A percentile compares a stretch with the other conserved stretches of the same genome.
Evolutionary conservation across 306 rosid genomes (phyloP).

Genomic region (Glycyrrhiza uralensis): DNA sequence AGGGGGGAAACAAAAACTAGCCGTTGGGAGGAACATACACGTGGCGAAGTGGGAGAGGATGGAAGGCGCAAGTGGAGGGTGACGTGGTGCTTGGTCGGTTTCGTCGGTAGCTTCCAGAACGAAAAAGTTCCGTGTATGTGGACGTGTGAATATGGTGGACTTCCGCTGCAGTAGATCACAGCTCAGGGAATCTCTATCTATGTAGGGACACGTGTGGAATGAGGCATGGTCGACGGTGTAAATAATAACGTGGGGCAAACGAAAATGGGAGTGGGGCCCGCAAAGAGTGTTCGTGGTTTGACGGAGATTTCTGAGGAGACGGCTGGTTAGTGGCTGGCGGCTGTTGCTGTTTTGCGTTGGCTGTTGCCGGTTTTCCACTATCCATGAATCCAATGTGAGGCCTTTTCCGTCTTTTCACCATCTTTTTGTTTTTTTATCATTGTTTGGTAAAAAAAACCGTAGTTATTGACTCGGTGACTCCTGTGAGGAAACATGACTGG

Average conservation of each 20-base stretch:
- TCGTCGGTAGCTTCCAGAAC: conserved; percentile 38
- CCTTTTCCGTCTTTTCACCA: neutral
- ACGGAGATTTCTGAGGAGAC: conserved; percentile 34
- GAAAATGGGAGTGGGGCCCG: neutral
- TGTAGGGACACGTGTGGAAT: conserved; percentile 13
- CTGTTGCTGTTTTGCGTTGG: neutral
- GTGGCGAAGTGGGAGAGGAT: conserved; percentile 27
- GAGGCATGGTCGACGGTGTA: conserved; percentile 16
- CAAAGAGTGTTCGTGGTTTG: neutral
- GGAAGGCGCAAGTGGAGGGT: neutral
- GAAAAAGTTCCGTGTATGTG: conserved; percentile 31
- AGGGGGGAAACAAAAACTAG: conserved; percentile 42
- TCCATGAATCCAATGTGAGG: neutral
- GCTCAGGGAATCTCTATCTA: neutral
- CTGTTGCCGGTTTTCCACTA: neutral
- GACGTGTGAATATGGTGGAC: conserved; percentile 9
- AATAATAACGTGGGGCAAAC: neutral
- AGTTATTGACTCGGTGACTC: neutral
- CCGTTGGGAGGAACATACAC: conserved; percentile 69
- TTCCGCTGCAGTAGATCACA: conserved; percentile 2
- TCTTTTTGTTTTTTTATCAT: neutral
- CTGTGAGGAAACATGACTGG: neutral
- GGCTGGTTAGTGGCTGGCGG: conserved; percentile 42
- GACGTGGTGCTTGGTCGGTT: conserved; percentile 76
- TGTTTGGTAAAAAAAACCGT: neutral